Evolutionary conservation across 2,329 filamentous ascomycete species (phyloP).

Genomic region (Fusarium sp.): DNA sequence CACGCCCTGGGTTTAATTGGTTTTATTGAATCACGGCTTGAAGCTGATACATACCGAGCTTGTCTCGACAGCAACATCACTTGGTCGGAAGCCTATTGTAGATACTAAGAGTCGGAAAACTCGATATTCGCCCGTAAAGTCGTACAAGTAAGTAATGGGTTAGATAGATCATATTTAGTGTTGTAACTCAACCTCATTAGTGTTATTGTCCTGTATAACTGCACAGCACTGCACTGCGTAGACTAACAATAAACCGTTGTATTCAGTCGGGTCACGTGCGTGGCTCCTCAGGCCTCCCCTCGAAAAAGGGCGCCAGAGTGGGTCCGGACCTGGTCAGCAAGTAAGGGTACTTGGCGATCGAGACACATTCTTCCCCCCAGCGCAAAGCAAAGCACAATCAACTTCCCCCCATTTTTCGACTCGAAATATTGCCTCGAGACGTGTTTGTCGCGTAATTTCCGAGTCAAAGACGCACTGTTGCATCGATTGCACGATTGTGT

Average conservation of each 20-base stretch:
- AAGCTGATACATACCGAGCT: conserved; percentile 3
- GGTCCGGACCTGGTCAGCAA: conserved; percentile 48
- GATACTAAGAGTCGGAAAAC: not conserved
- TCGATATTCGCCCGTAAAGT: not conserved
- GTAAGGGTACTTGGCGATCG: conserved; percentile 53
- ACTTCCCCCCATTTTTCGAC: conserved; percentile 51
- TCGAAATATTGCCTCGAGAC: conserved; percentile 44
- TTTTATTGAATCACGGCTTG: not conserved
- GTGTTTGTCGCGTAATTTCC: conserved; percentile 45
- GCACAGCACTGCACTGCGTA: not conserved
- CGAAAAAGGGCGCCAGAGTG: conserved; percentile 51
- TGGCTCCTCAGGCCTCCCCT: conserved; percentile 50
- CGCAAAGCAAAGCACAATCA: conserved; percentile 39
- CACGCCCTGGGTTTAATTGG: conserved; percentile 12
- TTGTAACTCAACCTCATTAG: not conserved
- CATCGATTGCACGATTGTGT: conserved; percentile 53
- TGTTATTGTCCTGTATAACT: not conserved
- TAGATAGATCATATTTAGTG: not conserved
- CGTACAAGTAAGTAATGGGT: not conserved
- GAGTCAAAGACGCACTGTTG: conserved; percentile 42
- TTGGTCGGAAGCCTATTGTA: not conserved
- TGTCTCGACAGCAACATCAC: not conserved
- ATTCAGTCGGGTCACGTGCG: conserved; percentile 52
- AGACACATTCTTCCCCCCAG: conserved; percentile 59
- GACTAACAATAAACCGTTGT: conserved; percentile 7